Evolutionary conservation across 2,329 filamentous ascomycete genomes (phyloP).

Genomic region (Calonectria montana): DNA sequence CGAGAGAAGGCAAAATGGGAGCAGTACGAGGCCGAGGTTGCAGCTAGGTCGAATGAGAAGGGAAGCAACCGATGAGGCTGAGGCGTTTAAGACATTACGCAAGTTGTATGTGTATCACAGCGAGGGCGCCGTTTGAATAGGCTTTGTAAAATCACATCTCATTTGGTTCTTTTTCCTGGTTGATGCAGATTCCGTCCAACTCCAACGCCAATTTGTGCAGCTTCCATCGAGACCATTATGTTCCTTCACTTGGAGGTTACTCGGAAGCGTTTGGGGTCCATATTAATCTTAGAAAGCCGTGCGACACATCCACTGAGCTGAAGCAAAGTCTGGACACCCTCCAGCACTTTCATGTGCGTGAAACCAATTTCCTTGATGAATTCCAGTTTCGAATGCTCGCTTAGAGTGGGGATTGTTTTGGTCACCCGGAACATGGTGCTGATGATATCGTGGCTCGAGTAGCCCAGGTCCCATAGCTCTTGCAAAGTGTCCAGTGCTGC

Average conservation of each 20-base stretch:
- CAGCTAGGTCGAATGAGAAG: slow-evolving; percentile 54
- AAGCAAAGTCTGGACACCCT: slow-evolving; percentile 93
- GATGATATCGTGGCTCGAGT: slow-evolving; percentile 99
- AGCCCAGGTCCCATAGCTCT: slow-evolving; percentile 94
- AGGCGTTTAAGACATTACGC: slow-evolving; percentile 9
- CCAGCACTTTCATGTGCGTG: slow-evolving; percentile 99
- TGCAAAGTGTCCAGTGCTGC: slow-evolving; percentile 86
- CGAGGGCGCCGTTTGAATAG: slow-evolving; percentile 27
- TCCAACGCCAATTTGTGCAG: slow-evolving; percentile 50
- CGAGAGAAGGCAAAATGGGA: slow-evolving; percentile 77
- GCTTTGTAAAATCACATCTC: slow-evolving; percentile 38
- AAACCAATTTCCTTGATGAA: slow-evolving; percentile 99
- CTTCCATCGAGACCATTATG: slow-evolving; percentile 23
- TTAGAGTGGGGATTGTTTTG: slow-evolving; percentile 91
- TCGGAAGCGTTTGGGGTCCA: slow-evolving; percentile 88
- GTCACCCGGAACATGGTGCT: slow-evolving; percentile 99
- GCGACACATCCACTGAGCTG: slow-evolving; percentile 94
- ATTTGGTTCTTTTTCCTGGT: slow-evolving; percentile 32
- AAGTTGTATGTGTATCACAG: slow-evolving; percentile 33
- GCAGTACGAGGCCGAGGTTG: slow-evolving; percentile 71
- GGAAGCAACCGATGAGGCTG: slow-evolving; percentile 26
- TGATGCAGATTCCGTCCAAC: slow-evolving; percentile 35
- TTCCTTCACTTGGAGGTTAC: slow-evolving; percentile 47
- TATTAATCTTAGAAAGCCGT: slow-evolving; percentile 93
- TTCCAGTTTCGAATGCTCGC: slow-evolving; percentile 94